phyloP scores from a whole-genome alignment of 169 alveolate species.

The Perkinsus chesapeaki region DNA sequence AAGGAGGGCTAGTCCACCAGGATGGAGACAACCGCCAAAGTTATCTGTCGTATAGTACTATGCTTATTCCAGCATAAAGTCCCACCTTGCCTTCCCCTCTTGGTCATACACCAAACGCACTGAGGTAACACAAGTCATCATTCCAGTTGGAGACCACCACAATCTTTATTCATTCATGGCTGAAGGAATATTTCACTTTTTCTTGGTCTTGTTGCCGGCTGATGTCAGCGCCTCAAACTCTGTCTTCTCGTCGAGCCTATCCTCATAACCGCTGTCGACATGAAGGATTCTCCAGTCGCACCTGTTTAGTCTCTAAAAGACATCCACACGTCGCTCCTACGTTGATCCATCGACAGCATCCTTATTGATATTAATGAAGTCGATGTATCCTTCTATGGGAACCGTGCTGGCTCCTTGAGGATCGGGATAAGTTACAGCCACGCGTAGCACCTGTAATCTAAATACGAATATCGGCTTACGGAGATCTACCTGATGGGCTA shows the following conservation, averaged over 20 bases:
- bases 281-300: background rate
- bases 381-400: background rate
- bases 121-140: too few species aligned
- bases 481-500: background rate
- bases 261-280: background rate
- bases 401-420: background rate
- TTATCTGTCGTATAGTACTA: too few species aligned
- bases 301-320: background rate
- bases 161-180: background rate
- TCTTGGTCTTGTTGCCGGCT: background rate
- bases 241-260: background rate
- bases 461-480: background rate
- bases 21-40: too few species aligned
- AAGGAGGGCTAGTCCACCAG: too few species aligned
- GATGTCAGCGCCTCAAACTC: background rate
- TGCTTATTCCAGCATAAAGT: too few species aligned
- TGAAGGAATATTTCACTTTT: background rate
- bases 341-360: background rate
- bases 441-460: background rate
- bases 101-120: too few species aligned
- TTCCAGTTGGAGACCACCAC: background rate
- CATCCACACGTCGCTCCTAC: background rate
- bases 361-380: background rate
- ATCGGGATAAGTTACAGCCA: background rate
- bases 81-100: too few species aligned